Evolutionary conservation across 305 asterid species (phyloP).

Genomic region (Solanum hybrid): DNA sequence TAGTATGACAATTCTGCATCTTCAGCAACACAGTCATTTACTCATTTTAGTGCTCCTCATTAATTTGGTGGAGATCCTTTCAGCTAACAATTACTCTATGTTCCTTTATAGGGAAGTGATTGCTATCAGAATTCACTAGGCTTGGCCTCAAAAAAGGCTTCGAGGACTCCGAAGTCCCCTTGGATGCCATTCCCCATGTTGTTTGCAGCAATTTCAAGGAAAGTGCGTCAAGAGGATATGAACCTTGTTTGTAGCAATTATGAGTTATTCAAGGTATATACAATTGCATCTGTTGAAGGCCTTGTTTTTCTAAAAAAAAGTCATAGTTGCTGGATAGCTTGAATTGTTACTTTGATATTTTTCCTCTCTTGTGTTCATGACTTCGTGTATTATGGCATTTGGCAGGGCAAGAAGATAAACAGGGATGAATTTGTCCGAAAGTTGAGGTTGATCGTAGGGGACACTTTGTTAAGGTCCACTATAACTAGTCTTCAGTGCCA

Average conservation of each 20-base stretch:
- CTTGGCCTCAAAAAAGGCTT: conserved; percentile 12
- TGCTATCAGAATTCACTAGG: background rate
- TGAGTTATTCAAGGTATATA: conserved; percentile 28
- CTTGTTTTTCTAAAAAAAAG: background rate
- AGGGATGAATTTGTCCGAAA: conserved; percentile 11
- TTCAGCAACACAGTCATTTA: background rate
- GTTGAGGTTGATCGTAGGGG: conserved; percentile 14
- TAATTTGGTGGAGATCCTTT: background rate
- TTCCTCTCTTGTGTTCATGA: background rate
- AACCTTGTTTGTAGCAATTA: conserved; percentile 16
- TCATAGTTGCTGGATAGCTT: background rate
- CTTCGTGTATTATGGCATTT: background rate
- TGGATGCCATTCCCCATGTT: conserved; percentile 31
- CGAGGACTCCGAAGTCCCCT: conserved; percentile 29
- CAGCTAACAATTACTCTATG: background rate
- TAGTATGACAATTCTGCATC: background rate
- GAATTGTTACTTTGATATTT: background rate
- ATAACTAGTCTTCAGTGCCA: conserved; percentile 10
- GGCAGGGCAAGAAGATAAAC: conserved; percentile 7
- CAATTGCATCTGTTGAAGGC: background rate
- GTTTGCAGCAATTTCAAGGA: conserved; percentile 26
- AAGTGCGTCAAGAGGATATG: conserved; percentile 22
- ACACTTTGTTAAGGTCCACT: conserved; percentile 8
- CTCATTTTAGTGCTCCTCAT: background rate
- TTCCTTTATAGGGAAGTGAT: conserved; percentile 10